Conservation (phyloP, 2,329 filamentous ascomycete species). For the Tolypocladium paradoxum region DNA sequence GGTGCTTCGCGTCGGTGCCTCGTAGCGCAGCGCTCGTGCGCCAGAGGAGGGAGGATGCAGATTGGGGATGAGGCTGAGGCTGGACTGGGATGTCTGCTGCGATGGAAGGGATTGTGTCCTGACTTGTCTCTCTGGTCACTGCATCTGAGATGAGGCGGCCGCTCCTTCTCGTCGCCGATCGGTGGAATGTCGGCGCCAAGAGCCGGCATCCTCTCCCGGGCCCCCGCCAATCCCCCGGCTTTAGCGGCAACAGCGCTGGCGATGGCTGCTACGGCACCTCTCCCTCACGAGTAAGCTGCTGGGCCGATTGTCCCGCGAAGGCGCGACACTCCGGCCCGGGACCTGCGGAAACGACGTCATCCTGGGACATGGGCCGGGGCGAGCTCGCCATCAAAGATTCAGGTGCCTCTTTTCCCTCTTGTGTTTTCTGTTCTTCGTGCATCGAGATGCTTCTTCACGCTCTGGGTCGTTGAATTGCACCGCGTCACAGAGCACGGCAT, state of each 20-base stretch:
- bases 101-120: no score
- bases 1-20: not conserved
- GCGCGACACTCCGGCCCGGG: not conserved
- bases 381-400: not conserved
- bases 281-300: no score
- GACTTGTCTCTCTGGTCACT: no score
- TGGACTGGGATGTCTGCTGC: no score
- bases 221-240: not conserved
- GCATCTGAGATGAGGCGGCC: no score
- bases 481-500: not conserved
- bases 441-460: not conserved
- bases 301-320: not conserved
- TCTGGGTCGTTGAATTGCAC: not conserved
- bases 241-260: not conserved
- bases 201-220: no score
- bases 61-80: no score
- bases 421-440: no score
- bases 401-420: not conserved
- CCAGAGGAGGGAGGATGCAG: no score
- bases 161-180: no score
- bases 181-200: no score
- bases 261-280: not conserved
- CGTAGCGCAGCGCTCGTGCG: not conserved
- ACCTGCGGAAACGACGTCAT: slow-evolving; percentile 10
- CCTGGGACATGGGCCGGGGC: not conserved